These are phyloP conservation scores for Nannochloris sp. DNA, from an alignment of 139 green algal genomes.

Conservation along the genomic window DNA sequence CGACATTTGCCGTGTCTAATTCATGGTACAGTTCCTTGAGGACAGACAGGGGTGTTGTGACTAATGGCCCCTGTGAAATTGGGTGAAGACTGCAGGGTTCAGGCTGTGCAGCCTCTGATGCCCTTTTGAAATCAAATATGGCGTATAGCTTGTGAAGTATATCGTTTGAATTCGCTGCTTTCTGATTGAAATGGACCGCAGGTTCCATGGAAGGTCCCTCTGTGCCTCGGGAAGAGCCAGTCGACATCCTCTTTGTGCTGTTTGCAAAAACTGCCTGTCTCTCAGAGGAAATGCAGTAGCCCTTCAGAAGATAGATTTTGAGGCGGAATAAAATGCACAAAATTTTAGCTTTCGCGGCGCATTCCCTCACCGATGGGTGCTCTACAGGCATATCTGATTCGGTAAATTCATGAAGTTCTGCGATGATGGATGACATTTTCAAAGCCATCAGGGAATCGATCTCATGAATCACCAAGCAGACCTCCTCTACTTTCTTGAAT, in stretches of 20 bases:
- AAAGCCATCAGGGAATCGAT: background rate
- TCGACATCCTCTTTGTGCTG: background rate
- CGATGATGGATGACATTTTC: background rate
- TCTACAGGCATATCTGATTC: conserved; percentile 6
- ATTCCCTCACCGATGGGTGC: background rate
- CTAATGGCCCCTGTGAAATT: too few relatives aligned
- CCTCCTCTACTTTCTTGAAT: conserved; percentile 4
- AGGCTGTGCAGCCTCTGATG: too few relatives aligned
- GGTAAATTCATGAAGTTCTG: background rate
- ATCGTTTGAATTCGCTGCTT: too few relatives aligned
- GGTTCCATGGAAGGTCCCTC: too few relatives aligned
- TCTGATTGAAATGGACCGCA: too few relatives aligned
- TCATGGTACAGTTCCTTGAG: too few relatives aligned
- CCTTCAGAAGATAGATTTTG: background rate
- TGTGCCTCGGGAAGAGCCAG: too few relatives aligned
- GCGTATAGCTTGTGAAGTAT: too few relatives aligned
- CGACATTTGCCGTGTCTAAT: too few relatives aligned
- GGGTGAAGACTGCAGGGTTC: too few relatives aligned
- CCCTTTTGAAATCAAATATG: too few relatives aligned
- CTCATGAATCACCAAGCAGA: conserved; percentile 6
- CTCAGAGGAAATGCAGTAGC: conserved; percentile 5
- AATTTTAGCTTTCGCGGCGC: background rate
- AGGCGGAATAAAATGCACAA: conserved; percentile 5
- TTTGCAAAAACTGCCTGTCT: conserved; percentile 3
- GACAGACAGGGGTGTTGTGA: too few relatives aligned